Percentiles rank a stretch among this genome's conserved stretches.
phyloP scores from a whole-genome alignment of 306 rosid species.

The Medicago lupulina region DNA sequence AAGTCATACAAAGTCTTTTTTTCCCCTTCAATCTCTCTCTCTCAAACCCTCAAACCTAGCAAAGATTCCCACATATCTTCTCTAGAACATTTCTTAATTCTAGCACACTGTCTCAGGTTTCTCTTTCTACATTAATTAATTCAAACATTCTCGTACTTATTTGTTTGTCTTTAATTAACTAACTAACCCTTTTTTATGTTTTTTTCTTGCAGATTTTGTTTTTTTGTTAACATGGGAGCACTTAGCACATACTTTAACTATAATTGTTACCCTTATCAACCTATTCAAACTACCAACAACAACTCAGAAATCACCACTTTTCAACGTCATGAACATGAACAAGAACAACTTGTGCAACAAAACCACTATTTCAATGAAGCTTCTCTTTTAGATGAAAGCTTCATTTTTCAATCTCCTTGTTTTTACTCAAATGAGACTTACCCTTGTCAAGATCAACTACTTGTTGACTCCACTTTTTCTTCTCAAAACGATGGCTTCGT shows the following conservation, averaged over 20 bases:
- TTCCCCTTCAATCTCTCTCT: not conserved
- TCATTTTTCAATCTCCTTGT: not conserved
- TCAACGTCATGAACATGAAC: conserved; percentile 23
- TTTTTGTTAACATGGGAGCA: not conserved
- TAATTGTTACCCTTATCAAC: not conserved
- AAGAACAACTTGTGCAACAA: no score
- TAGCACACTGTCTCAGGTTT: not conserved
- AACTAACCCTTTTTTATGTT: not conserved
- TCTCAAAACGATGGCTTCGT: not conserved
- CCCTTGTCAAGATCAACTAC: not conserved
- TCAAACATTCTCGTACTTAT: not conserved
- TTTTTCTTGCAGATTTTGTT: not conserved
- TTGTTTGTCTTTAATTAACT: not conserved
- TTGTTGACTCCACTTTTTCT: conserved; percentile 16
- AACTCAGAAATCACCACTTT: not conserved
- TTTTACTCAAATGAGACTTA: conserved; percentile 20
- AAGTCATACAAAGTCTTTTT: not conserved
- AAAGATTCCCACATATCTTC: no score
- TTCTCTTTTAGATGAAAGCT: conserved; percentile 37
- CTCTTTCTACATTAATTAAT: not conserved
- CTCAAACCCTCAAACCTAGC: not conserved
- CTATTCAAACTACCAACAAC: not conserved
- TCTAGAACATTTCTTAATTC: not conserved
- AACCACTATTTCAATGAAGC: not conserved
- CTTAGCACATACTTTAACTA: not conserved